Base-by-base conservation (phyloP, 2,329 filamentous ascomycete genomes). In the Aspergillus terreus region DNA sequence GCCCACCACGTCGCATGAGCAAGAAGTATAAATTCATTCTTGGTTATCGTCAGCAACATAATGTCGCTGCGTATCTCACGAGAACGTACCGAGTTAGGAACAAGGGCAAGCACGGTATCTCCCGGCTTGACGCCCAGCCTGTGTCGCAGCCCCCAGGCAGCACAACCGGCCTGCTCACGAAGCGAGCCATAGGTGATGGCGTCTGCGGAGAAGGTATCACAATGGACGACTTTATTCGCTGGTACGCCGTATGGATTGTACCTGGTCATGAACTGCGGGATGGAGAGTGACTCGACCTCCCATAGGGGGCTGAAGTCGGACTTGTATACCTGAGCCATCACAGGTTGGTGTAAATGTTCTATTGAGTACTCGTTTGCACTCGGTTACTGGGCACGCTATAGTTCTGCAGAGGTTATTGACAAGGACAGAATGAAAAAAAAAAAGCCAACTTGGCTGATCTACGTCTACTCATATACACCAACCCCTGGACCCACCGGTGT, bases 1-100 rank as follows among this genome's bases (percentile, higher is more conserved):
- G 58, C 41, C 63, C 63, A 65, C 50, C 60, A 57, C 4, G 60
- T 63, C 33, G 63, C 56, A 57, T 65, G 63, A 38, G 60, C 59
- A 11, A 65, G 52, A 48, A 58, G 43, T 19, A 64, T 53, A 49
- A 63, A 65, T 14, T 62, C 63, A 50, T 58, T 63, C 58, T 57
- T 35, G 14, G 10, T 19, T 12, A 15, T 38, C 5, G 21, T 36
- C 21, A 54, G 47, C 43, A 35, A 40, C 32, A 23, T 23, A 23
- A 23, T 23, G 2, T 23, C 23, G 1, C 6, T 23, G 7, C 10
- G 7, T 30, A 30, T 30, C 27, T 17, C 12, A 15, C 14, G 35
- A 38, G 14, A 9, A 23, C 49, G 44, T 44, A 60, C 56, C 3
- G 60, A 62, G 46, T 65, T 65, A 11, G 56, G 56, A 6, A 63